Base-by-base conservation (phyloP, 2,329 filamentous ascomycete species). In the Ilyonectria mors-panacis region DNA sequence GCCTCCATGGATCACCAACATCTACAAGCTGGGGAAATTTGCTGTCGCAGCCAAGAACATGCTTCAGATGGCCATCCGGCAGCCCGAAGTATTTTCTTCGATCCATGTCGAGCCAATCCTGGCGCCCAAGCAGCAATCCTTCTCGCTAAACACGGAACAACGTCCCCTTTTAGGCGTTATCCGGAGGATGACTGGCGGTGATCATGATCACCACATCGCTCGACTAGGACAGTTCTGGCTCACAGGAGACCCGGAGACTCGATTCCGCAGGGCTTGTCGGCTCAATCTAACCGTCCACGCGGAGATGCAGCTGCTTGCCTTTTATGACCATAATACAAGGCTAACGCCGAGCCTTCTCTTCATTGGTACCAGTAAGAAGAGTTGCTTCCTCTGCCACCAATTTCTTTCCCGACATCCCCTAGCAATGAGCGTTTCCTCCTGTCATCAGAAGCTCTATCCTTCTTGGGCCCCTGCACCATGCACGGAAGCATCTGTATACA, bases 351-450 rank as follows among this genome's bases (percentile, higher is more conserved):
- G 53, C 10, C 58, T 77, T 10, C 57, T 62, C 0, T 75, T 75
- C 44, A 78, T 78, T 51, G 76, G 76, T 4, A 73, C 73, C 0
- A 78, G 76, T 64, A 78, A 78, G 65, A 78, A 77, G 53, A 73
- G 76, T 9, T 78, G 76, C 54, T 78, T 70, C 60, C 70, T 78
- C 17, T 78, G 77, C 45, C 59, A 73, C 51, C 39, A 72, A 45
- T 78, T 71, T 23, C 58, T 78, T 6, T 51, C 45, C n/a, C 69
- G 51, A 3, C 75, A 77, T 59, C 70, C 70, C 4, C 70, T 70
- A 3, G 47, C 19, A 19, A 70, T 78, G 35, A 44, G 55, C 21
- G 76, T 77, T 13, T 77, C 74, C n/a, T 73, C 75, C 33, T 67
- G 69, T 66, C 76, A 78, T 59, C 75, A 78, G 63, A 78, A 78